These are phyloP conservation scores for Colletotrichum godetiae DNA, from an alignment of 2,329 filamentous ascomycete species.

Conservation along the genomic window DNA sequence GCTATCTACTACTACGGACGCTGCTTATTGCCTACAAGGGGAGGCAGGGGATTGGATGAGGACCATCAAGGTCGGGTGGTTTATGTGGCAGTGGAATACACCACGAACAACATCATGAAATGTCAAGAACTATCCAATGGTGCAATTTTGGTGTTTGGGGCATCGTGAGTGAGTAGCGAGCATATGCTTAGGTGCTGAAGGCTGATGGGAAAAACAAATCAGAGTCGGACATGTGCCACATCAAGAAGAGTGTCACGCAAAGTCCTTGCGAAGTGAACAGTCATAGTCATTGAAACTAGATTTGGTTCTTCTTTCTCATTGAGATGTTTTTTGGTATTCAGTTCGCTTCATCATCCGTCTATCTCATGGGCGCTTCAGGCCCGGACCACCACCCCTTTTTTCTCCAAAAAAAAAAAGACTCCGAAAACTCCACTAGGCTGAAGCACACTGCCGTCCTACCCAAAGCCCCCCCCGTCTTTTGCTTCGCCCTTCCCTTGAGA, in stretches of 20 bases:
- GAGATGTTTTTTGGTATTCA: slow-evolving; percentile 23
- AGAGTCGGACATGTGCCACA: not conserved
- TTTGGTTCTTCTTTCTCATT: not conserved
- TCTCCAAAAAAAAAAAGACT: slow-evolving; percentile 3
- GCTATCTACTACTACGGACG: too few relatives aligned
- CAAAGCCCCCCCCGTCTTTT: slow-evolving; percentile 3
- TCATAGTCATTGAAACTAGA: not conserved
- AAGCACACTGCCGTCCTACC: slow-evolving; percentile 27
- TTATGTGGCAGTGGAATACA: too few relatives aligned
- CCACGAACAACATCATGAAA: too few relatives aligned
- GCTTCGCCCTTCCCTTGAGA: slow-evolving; percentile 9
- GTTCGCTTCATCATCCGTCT: slow-evolving; percentile 28
- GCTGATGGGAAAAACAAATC: too few relatives aligned
- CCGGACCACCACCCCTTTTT: not conserved
- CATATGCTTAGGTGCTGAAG: too few relatives aligned
- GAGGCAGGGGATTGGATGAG: too few relatives aligned
- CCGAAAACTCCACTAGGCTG: slow-evolving; percentile 34
- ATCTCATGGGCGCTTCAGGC: slow-evolving; percentile 9
- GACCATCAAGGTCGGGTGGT: too few relatives aligned
- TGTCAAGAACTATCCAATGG: too few relatives aligned
- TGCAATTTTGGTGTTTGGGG: too few relatives aligned
- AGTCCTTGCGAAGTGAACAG: not conserved
- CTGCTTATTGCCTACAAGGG: too few relatives aligned
- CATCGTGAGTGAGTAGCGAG: too few relatives aligned
- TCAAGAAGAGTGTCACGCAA: not conserved